phyloP scores from a whole-genome alignment of 805 yeast genomes.

The Wickerhamomyces chaumierensis region DNA sequence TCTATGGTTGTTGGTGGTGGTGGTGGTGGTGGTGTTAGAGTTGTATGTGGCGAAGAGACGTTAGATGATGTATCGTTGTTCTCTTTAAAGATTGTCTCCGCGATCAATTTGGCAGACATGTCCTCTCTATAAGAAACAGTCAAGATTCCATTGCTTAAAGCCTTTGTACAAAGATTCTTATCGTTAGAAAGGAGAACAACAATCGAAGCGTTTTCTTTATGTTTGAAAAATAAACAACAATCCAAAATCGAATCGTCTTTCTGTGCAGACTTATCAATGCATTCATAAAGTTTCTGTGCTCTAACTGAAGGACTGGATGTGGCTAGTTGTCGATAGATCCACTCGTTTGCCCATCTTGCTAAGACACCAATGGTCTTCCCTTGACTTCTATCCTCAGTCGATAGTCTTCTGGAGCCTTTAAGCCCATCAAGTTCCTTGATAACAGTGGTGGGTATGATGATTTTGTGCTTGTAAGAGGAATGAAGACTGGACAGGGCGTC shows the following conservation, averaged over 20 bases:
- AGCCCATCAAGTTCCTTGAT: constrained; percentile 76
- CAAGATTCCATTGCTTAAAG: constrained; percentile 50
- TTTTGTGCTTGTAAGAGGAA: constrained; percentile 28
- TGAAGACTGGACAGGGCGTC: constrained; percentile 37
- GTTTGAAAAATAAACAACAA: constrained; percentile 60
- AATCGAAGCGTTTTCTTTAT: constrained; percentile 21
- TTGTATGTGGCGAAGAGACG: no score
- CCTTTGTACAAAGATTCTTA: constrained; percentile 70
- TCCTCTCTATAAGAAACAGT: constrained; percentile 42
- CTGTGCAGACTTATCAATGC: constrained; percentile 28
- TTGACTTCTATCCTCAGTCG: constrained; percentile 5
- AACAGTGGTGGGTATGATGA: constrained; percentile 64
- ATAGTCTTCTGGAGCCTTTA: constrained; percentile 32
- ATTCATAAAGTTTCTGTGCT: constrained; percentile 55
- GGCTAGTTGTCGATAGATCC: constrained; percentile 61
- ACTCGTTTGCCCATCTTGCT: constrained; percentile 67
- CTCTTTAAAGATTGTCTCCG: constrained; percentile 27
- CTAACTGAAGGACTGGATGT: constrained; percentile 35
- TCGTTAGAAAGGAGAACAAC: constrained; percentile 72
- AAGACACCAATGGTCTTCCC: constrained; percentile 34
- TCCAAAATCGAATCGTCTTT: constrained; percentile 84
- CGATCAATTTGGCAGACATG: constrained; percentile 38
- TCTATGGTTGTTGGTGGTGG: no score
- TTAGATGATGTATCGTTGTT: constrained; percentile 9
- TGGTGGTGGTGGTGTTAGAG: neutral